phyloP scores from a whole-genome alignment of 306 rosid genomes.

The Cucurbita argyrosperma region DNA sequence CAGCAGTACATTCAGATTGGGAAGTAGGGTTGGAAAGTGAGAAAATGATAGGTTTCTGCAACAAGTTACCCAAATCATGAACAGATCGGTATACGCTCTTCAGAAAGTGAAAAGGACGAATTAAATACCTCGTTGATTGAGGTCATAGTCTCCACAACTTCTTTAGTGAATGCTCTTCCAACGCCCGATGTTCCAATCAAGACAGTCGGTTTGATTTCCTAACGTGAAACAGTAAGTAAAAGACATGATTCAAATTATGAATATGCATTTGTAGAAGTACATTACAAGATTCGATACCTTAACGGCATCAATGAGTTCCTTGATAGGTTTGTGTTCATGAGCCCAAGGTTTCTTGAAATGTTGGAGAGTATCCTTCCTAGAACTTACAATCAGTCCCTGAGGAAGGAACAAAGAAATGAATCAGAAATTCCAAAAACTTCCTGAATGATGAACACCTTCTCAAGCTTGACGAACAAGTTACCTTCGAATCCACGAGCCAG shows the following conservation, averaged over 20 bases:
- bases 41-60: constrained; percentile 43
- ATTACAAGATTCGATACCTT: constrained; percentile 5
- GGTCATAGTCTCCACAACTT: constrained; percentile 13
- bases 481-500: constrained; percentile 97
- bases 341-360: constrained; percentile 21
- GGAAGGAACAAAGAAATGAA: background rate
- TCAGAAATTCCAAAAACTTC: background rate
- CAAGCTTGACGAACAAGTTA: constrained; percentile 11
- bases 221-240: background rate
- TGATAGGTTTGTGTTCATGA: constrained; percentile 12
- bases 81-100: background rate
- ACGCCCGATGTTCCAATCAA: constrained; percentile 16
- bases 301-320: constrained; percentile 9
- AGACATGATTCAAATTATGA: background rate
- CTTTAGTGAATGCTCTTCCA: constrained; percentile 10
- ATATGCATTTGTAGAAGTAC: background rate
- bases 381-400: constrained; percentile 12
- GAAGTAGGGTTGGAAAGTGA: constrained; percentile 58
- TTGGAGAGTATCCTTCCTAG: constrained; percentile 13
- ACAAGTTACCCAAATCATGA: background rate
- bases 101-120: background rate
- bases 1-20: constrained; percentile 56
- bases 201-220: constrained; percentile 13
- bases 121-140: constrained; percentile 41
- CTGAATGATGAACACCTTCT: background rate